These are phyloP conservation scores for Hypoxylon fragiforme DNA, from an alignment of 495 filamentous ascomycete species.

Conservation along the genomic window DNA sequence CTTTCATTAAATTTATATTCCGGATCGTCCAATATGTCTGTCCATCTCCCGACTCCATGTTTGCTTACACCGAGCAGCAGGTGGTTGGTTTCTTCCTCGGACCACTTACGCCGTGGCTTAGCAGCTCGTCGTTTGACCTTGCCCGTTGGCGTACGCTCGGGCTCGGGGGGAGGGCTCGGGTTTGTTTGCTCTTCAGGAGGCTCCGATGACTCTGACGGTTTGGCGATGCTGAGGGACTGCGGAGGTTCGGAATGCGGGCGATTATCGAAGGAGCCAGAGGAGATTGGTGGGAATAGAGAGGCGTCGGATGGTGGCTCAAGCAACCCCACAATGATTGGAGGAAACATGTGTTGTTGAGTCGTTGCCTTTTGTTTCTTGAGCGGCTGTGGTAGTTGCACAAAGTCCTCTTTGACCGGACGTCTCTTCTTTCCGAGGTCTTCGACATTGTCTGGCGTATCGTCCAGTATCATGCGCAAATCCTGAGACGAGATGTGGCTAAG, in stretches of 20 bases:
- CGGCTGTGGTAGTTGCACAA: conserved; percentile 59
- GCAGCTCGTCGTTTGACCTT: conserved; percentile 48
- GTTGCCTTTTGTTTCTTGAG: conserved; percentile 59
- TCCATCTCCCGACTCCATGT: conserved; percentile 89
- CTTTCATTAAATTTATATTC: conserved; percentile 76
- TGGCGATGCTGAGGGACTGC: conserved; percentile 43
- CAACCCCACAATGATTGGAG: conserved; percentile 72
- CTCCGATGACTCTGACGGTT: conserved; percentile 33
- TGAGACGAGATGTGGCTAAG: conserved; percentile 43
- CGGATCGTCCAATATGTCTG: conserved; percentile 73
- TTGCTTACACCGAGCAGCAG: conserved; percentile 75
- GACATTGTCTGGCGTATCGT: conserved; percentile 40
- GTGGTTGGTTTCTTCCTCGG: conserved; percentile 78
- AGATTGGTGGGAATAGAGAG: conserved; percentile 72
- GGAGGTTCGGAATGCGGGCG: conserved; percentile 37
- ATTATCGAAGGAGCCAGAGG: conserved; percentile 55
- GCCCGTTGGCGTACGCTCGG: conserved; percentile 35
- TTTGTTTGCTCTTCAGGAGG: conserved; percentile 33
- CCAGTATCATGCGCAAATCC: conserved; percentile 51
- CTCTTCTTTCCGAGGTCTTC: conserved; percentile 53
- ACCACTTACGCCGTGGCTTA: conserved; percentile 69
- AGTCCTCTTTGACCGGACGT: conserved; percentile 54
- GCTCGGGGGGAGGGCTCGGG: conserved; percentile 34
- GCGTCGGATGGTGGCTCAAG: conserved; percentile 76
- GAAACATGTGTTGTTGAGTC: conserved; percentile 49